Evolutionary conservation across 495 filamentous ascomycete genomes (phyloP).

Genomic region (Hypomontagnella submonticulosa): DNA sequence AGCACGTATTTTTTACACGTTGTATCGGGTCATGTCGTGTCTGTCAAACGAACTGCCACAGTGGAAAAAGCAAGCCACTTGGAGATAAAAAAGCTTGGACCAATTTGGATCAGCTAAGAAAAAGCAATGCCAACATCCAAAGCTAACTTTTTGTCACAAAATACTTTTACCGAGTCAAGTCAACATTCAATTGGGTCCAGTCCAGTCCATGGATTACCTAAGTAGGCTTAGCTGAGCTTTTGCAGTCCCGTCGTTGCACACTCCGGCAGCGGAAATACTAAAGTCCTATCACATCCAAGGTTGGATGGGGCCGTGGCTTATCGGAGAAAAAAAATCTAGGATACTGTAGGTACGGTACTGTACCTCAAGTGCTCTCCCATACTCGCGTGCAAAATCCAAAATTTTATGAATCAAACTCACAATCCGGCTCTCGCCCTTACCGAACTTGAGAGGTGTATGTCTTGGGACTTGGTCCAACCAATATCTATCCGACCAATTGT

Average conservation of each 20-base stretch:
- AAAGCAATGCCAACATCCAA: too few relatives aligned
- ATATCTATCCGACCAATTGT: not conserved
- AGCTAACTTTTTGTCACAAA: not conserved
- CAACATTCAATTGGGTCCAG: too few relatives aligned
- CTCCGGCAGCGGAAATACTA: conserved; percentile 34
- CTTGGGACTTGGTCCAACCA: not conserved
- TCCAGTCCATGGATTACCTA: too few relatives aligned
- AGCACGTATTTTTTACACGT: not conserved
- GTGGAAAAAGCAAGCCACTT: too few relatives aligned
- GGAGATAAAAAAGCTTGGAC: too few relatives aligned
- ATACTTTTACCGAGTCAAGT: not conserved
- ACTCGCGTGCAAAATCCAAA: conserved; percentile 22
- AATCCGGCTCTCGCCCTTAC: not conserved
- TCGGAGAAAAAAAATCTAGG: conserved; percentile 30
- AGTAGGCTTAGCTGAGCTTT: too few relatives aligned
- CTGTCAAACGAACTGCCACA: not conserved
- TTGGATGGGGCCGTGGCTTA: not conserved
- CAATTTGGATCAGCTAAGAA: too few relatives aligned
- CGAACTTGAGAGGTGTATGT: not conserved
- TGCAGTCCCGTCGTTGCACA: too few relatives aligned
- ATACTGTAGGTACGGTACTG: not conserved
- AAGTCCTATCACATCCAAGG: conserved; percentile 28
- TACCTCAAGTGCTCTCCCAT: conserved; percentile 12
- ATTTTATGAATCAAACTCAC: conserved; percentile 11
- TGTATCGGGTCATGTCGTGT: not conserved